These are phyloP conservation scores for Colletotrichum eremochloae DNA, from an alignment of 2,329 filamentous ascomycete genomes.

Conservation along the genomic window DNA sequence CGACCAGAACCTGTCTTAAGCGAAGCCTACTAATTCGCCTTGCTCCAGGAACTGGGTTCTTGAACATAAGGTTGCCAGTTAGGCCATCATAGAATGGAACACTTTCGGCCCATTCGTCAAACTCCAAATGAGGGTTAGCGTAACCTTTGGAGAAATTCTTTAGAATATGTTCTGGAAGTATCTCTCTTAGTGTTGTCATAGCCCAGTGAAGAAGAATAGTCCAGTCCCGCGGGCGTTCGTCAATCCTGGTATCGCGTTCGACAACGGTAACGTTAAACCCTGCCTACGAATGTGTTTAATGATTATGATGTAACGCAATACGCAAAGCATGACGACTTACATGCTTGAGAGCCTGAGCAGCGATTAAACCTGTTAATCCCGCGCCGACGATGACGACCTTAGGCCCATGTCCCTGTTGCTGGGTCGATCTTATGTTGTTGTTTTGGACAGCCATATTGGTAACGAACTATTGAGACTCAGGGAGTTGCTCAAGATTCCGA, in stretches of 20 bases:
- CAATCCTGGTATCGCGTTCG: constrained; percentile 49
- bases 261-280: constrained; percentile 52
- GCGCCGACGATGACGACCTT: constrained; percentile 54
- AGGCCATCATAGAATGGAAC: constrained; percentile 51
- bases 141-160: constrained; percentile 49
- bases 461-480: too few species aligned
- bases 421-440: too few species aligned
- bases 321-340: constrained; percentile 36
- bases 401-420: constrained; percentile 16
- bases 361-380: constrained; percentile 53
- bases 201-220: constrained; percentile 58
- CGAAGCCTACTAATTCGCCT: constrained; percentile 52
- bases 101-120: constrained; percentile 48
- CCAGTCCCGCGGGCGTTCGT: constrained; percentile 53
- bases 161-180: constrained; percentile 52
- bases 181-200: constrained; percentile 50
- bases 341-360: constrained; percentile 54
- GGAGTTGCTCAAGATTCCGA: too few species aligned
- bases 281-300: constrained; percentile 43
- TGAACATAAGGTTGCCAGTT: constrained; percentile 54
- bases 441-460: too few species aligned
- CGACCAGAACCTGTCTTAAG: constrained; percentile 50
- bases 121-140: constrained; percentile 53
- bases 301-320: not conserved
- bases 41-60: constrained; percentile 49